phyloP scores from a whole-genome alignment of 192 early-diverging fungal species.

The Geranomyces variabilis region DNA sequence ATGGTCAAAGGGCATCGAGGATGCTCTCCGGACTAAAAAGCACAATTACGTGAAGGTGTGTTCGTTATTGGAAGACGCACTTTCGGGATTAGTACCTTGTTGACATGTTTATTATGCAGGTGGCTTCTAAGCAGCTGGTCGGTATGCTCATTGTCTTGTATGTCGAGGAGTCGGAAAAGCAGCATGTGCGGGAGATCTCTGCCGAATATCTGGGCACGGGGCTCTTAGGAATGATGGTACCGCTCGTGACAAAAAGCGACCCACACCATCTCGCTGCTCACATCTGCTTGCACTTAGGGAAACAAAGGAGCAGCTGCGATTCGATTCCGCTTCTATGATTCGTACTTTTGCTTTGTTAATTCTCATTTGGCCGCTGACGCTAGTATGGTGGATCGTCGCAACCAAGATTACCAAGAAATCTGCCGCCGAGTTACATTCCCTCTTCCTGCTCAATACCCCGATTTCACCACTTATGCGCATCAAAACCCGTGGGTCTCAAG shows the following conservation, averaged over 20 bases:
- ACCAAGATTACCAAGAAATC: slow-evolving; percentile 88
- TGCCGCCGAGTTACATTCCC: slow-evolving; percentile 71
- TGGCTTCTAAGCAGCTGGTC: slow-evolving; percentile 82
- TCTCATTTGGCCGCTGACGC: slow-evolving; percentile 89
- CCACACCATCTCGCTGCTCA: background rate
- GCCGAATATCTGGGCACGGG: slow-evolving; percentile 79
- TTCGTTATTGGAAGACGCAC: background rate
- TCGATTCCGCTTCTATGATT: slow-evolving; percentile 74
- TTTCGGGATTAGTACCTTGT: background rate
- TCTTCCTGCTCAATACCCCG: slow-evolving; percentile 26
- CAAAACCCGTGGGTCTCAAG: slow-evolving; percentile 50
- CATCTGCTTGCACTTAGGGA: slow-evolving; percentile 54
- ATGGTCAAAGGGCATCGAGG: slow-evolving; percentile 78
- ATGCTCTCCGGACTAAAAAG: slow-evolving; percentile 57
- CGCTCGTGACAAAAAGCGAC: background rate
- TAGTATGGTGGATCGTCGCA: slow-evolving; percentile 75
- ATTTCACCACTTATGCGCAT: slow-evolving; percentile 41
- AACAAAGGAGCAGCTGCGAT: slow-evolving; percentile 95
- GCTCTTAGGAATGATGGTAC: slow-evolving; percentile 49
- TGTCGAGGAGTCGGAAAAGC: slow-evolving; percentile 54
- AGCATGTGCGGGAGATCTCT: slow-evolving; percentile 65
- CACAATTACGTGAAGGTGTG: slow-evolving; percentile 65
- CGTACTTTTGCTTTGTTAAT: slow-evolving; percentile 86
- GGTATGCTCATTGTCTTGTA: slow-evolving; percentile 88
- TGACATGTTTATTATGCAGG: slow-evolving; percentile 30